phyloP scores from a whole-genome alignment of 2,329 filamentous ascomycete genomes.

The Venturia nashicola region DNA sequence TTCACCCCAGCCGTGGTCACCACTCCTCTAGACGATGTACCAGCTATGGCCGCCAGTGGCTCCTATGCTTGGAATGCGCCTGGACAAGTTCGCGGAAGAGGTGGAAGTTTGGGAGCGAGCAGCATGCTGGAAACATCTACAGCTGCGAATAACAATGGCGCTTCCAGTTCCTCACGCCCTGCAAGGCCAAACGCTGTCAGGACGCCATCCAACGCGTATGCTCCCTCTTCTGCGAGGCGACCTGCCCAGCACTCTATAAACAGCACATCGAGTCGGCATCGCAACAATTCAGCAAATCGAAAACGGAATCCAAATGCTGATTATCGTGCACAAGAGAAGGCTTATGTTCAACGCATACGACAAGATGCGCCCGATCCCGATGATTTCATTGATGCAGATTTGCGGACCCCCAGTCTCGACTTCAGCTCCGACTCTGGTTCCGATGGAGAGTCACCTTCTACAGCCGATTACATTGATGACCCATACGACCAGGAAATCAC shows the following conservation, averaged over 20 bases:
- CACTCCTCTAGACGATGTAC: constrained; percentile 22
- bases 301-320: constrained; percentile 56
- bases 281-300: constrained; percentile 45
- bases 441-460: constrained; percentile 81
- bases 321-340: constrained; percentile 78
- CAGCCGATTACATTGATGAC: constrained; percentile 74
- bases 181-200: constrained; percentile 30
- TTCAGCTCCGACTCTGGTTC: constrained; percentile 67
- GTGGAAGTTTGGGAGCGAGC: constrained; percentile 10
- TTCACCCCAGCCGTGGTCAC: constrained; percentile 26
- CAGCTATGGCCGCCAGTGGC: constrained; percentile 17
- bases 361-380: constrained; percentile 53
- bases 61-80: constrained; percentile 18
- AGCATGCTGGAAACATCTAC: background rate
- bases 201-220: constrained; percentile 38
- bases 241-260: constrained; percentile 36
- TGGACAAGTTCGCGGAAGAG: constrained; percentile 15
- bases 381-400: constrained; percentile 59
- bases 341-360: constrained; percentile 83
- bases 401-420: constrained; percentile 55
- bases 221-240: constrained; percentile 30
- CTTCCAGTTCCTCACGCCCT: constrained; percentile 7
- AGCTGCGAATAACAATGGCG: background rate
- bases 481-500: constrained; percentile 84
- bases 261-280: constrained; percentile 34